phyloP scores from a whole-genome alignment of 2,329 filamentous ascomycete species.

The Alternaria arbusti region DNA sequence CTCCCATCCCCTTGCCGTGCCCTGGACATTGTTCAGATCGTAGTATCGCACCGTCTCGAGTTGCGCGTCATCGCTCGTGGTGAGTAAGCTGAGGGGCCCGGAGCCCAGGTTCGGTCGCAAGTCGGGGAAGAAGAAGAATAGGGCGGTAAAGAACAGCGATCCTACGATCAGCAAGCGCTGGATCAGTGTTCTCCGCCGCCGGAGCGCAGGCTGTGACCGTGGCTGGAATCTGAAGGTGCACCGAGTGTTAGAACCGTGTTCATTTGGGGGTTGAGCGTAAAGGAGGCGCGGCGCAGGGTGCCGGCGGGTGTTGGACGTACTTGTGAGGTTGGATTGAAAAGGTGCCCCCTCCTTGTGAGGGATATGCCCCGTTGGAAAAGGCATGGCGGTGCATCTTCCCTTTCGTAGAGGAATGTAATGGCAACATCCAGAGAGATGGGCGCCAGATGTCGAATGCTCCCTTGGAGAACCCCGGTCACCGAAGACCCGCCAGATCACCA shows the following conservation, averaged over 20 bases:
- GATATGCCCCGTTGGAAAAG: constrained; percentile 82
- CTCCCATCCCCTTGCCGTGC: constrained; percentile 93
- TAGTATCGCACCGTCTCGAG: constrained; percentile 97
- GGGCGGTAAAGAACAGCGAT: constrained; percentile 63
- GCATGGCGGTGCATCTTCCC: constrained; percentile 87
- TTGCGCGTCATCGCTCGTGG: constrained; percentile 72
- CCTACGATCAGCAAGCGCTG: constrained; percentile 68
- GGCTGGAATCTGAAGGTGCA: constrained; percentile 75
- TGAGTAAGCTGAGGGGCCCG: constrained; percentile 72
- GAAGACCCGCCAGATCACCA: constrained; percentile 42
- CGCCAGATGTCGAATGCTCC: constrained; percentile 38
- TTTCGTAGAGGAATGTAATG: constrained; percentile 62
- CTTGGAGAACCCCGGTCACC: constrained; percentile 45
- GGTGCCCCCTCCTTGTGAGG: constrained; percentile 68
- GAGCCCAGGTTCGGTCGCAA: constrained; percentile 68
- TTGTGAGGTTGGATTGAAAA: constrained; percentile 91
- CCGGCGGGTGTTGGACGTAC: constrained; percentile 58
- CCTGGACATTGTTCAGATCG: constrained; percentile 88
- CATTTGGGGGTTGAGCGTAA: constrained; percentile 23
- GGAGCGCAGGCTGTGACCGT: constrained; percentile 73
- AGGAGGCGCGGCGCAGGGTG: constrained; percentile 23
- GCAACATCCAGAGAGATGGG: constrained; percentile 60
- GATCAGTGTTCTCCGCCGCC: constrained; percentile 75
- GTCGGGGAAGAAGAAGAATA: constrained; percentile 79
- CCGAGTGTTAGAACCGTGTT: constrained; percentile 39